phyloP scores from a whole-genome alignment of 495 filamentous ascomycete species.

The Talaromyces trachyspermus region DNA sequence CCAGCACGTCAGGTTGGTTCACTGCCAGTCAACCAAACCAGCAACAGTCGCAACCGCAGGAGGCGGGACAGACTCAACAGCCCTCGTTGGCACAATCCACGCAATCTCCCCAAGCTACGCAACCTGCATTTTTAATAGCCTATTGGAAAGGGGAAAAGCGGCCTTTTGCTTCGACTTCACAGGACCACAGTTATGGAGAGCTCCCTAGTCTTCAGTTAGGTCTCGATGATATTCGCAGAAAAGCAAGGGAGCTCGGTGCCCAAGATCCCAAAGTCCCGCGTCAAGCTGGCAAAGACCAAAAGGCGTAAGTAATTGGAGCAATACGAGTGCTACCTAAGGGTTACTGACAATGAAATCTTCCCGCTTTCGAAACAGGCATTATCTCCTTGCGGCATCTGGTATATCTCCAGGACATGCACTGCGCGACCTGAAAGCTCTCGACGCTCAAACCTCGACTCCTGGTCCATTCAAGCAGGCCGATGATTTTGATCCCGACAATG shows the following conservation, averaged over 20 bases:
- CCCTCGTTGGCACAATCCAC: slow-evolving; percentile 15
- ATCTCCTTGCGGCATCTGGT: slow-evolving; percentile 84
- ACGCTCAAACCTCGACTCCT: slow-evolving; percentile 37
- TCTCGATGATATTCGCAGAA: slow-evolving; percentile 77
- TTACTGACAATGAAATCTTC: neutral
- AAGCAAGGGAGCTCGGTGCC: slow-evolving; percentile 69
- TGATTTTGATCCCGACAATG: slow-evolving; percentile 65
- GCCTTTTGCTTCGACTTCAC: slow-evolving; percentile 28
- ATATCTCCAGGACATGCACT: slow-evolving; percentile 70
- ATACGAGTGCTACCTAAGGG: too few species aligned
- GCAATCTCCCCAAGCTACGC: slow-evolving; percentile 26
- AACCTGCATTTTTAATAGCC: slow-evolving; percentile 73
- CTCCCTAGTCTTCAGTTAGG: slow-evolving; percentile 66
- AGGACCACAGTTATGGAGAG: slow-evolving; percentile 37
- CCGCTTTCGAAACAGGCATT: slow-evolving; percentile 48
- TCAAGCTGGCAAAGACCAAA: slow-evolving; percentile 47
- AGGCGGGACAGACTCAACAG: slow-evolving; percentile 22
- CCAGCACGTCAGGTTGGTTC: slow-evolving; percentile 23
- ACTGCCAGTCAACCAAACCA: slow-evolving; percentile 15
- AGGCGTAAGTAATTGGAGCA: slow-evolving; percentile 43
- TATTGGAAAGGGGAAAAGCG: slow-evolving; percentile 68
- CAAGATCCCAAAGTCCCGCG: slow-evolving; percentile 35
- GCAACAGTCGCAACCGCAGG: slow-evolving; percentile 22
- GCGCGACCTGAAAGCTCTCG: slow-evolving; percentile 62
- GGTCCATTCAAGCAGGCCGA: slow-evolving; percentile 35